These are phyloP conservation scores for Volutella citrinella DNA, from an alignment of 2,329 filamentous ascomycete species.

Conservation along the genomic window DNA sequence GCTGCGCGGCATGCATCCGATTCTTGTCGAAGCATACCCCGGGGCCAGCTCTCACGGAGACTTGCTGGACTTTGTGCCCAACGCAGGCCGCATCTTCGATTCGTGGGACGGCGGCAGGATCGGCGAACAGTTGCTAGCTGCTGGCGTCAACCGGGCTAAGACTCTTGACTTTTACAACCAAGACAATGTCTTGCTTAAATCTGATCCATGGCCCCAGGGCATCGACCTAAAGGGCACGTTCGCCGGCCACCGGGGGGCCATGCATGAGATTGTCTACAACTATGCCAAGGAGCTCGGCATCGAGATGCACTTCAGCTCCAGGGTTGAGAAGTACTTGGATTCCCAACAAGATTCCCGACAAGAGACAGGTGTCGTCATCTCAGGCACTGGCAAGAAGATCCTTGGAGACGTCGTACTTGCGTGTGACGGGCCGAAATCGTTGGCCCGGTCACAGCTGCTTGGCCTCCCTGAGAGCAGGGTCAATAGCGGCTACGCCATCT, in stretches of 20 bases:
- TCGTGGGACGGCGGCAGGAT: slow-evolving; percentile 4
- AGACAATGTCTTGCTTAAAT: neutral
- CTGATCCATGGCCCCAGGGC: too few relatives aligned
- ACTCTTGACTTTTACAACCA: slow-evolving; percentile 5
- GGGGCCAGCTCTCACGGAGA: slow-evolving; percentile 2
- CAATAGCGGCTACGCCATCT: too few relatives aligned
- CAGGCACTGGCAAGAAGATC: slow-evolving; percentile 1
- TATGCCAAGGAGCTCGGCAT: slow-evolving; percentile 3
- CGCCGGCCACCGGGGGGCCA: slow-evolving; percentile 5
- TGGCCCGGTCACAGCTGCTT: slow-evolving; percentile 3
- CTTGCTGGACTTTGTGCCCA: slow-evolving; percentile 5
- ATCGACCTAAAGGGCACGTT: neutral
- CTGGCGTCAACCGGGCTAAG: slow-evolving; percentile 4
- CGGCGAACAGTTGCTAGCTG: neutral
- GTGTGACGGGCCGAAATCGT: slow-evolving; percentile 6
- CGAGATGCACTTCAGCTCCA: slow-evolving; percentile 2
- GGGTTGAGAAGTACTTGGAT: slow-evolving; percentile 4
- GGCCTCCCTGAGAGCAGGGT: slow-evolving; percentile 2
- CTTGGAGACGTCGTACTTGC: slow-evolving; percentile 5
- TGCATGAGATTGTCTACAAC: slow-evolving; percentile 9
- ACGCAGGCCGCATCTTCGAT: slow-evolving; percentile 4
- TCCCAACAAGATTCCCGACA: slow-evolving; percentile 5
- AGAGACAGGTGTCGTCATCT: slow-evolving; percentile 1
- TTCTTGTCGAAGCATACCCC: slow-evolving; percentile 3
- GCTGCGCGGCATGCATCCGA: slow-evolving; percentile 4